phyloP scores from a whole-genome alignment of 305 asterid species.

The Solanum hybrid region DNA sequence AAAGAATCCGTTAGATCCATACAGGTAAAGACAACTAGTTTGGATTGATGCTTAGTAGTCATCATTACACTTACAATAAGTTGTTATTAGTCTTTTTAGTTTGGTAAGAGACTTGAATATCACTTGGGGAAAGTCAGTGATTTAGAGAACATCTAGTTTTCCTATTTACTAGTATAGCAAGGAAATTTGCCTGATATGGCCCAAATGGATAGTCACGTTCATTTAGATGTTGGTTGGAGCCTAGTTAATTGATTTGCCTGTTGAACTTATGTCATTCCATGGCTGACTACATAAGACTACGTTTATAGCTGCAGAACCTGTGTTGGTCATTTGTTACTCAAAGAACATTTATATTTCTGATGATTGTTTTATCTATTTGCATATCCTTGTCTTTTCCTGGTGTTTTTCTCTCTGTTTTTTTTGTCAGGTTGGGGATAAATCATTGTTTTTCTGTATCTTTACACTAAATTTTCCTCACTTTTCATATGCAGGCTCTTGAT shows the following conservation, averaged over 20 bases:
- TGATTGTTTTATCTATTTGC: neutral
- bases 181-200: neutral
- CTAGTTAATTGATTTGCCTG: neutral
- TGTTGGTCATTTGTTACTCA: neutral
- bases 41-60: neutral
- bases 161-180: neutral
- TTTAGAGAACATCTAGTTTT: neutral
- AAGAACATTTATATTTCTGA: neutral
- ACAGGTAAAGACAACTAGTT: neutral
- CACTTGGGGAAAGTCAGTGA: neutral
- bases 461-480: neutral
- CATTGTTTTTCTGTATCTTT: neutral
- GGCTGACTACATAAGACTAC: neutral
- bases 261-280: neutral
- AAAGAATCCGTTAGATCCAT: neutral
- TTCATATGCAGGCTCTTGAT: slow-evolving; percentile 25
- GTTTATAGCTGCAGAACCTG: neutral
- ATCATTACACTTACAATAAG: neutral
- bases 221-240: neutral
- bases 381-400: neutral
- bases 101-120: neutral
- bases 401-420: neutral
- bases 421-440: neutral
- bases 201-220: neutral
- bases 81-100: neutral